Evolutionary conservation across 2,329 filamentous ascomycete genomes (phyloP).

Genomic region (Clonostachys rosea): DNA sequence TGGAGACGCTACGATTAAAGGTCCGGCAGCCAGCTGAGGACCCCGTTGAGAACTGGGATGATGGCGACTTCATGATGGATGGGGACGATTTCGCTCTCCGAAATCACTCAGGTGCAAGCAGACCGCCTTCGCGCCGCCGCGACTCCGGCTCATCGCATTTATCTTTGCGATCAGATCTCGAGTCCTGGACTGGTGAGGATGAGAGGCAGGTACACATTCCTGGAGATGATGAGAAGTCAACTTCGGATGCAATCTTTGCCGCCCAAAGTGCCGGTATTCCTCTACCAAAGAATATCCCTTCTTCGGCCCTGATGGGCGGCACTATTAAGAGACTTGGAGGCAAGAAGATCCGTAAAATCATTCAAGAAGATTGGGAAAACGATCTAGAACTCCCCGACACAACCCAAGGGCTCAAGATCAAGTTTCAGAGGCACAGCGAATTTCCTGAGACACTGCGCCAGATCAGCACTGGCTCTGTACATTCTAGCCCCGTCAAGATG

Average conservation of each 20-base stretch:
- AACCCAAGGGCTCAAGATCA: slow-evolving; percentile 59
- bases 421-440: slow-evolving; percentile 51
- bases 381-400: slow-evolving; percentile 66
- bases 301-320: slow-evolving; percentile 84
- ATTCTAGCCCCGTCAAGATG: slow-evolving; percentile 44
- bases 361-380: slow-evolving; percentile 78
- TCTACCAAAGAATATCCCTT: slow-evolving; percentile 78
- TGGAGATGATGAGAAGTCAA: slow-evolving; percentile 80
- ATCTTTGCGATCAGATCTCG: slow-evolving; percentile 79
- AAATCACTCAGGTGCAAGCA: slow-evolving; percentile 34
- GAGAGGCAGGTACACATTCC: slow-evolving; percentile 84
- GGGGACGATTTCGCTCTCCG: slow-evolving; percentile 60
- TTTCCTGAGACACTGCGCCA: slow-evolving; percentile 68
- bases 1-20: slow-evolving; percentile 53
- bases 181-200: slow-evolving; percentile 72
- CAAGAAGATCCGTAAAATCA: slow-evolving; percentile 65
- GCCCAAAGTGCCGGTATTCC: slow-evolving; percentile 89
- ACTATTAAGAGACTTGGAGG: slow-evolving; percentile 87
- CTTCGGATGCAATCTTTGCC: slow-evolving; percentile 78
- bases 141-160: slow-evolving; percentile 78
- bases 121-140: slow-evolving; percentile 44
- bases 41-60: slow-evolving; percentile 72
- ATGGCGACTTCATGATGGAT: slow-evolving; percentile 70
- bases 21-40: slow-evolving; percentile 50
- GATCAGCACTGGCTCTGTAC: slow-evolving; percentile 52